Evolutionary conservation across 1,139 yeast genomes (phyloP), one percentile per base, ranked within the genome.

Genomic region (Yamadazyma songkhlaensis): DNA sequence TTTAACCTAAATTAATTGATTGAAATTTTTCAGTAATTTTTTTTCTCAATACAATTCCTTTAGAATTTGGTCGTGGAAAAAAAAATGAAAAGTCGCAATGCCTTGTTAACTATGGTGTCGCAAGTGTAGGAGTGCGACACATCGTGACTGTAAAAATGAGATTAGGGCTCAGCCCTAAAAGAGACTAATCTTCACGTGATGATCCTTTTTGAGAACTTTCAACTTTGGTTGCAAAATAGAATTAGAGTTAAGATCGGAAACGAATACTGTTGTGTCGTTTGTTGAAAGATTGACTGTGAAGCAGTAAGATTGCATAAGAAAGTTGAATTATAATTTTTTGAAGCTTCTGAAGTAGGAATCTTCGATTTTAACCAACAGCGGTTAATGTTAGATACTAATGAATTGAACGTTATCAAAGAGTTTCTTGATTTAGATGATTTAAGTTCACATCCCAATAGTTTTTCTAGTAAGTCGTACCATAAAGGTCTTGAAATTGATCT

Each of bases 21-120:
- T 33, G 31, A 33, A 33, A 33, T 33, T 33, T 33, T 35, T 37
- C 40, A 33, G 31, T 32, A 32, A 29, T 25, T 30, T 37, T 27
- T 37, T 37, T 33, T 35, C 36, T 25, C 32, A 30, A 20, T 29
- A 22, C 13, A 9, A 32, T 33, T 29, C 30, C 32, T 25, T 14
- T 27, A 9, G 13, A 12, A 25, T 10, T 12, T 25, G 26, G 33
- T 35, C 29, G 33, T 36, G 33, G 27, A 13, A 30, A 21, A 28
- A n/a, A 25, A 5, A 27, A 6, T 11, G n/a, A 14, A 29, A 29
- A 29, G 32, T 29, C 32, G 22, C 32, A 29, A n/a, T 11, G n/a
- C 6, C 10, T 9, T 12, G 13, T 25, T 25, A n/a, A 27, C 29
- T 27, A 27, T 27, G 24, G 32, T 30, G 32, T 30, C 28, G 28